Conservation (phyloP, 2,329 filamentous ascomycete species). For the Aspergillus flavus region DNA sequence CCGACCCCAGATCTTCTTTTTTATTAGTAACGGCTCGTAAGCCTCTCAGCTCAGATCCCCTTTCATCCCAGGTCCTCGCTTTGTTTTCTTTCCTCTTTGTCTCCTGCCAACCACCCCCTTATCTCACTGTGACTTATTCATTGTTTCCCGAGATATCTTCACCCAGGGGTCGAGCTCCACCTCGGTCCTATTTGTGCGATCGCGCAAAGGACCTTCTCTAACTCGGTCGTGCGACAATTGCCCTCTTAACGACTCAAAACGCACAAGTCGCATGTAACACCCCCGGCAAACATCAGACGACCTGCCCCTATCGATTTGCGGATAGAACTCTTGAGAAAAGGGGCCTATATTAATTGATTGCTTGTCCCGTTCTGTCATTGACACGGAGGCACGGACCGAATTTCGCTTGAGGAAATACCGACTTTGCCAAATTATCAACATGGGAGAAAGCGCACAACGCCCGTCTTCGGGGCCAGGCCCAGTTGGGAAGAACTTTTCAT, state of each 20-base stretch:
- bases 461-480: constrained; percentile 37
- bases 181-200: background rate
- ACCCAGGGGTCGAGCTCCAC: background rate
- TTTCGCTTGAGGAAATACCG: background rate
- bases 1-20: background rate
- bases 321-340: background rate
- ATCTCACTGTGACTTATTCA: background rate
- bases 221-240: background rate
- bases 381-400: constrained; percentile 11
- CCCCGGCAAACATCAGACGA: constrained; percentile 10
- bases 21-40: constrained; percentile 2
- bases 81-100: background rate
- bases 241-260: constrained; percentile 9
- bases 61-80: background rate
- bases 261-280: constrained; percentile 21
- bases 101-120: background rate
- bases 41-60: background rate
- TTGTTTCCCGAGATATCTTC: background rate
- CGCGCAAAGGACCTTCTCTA: background rate
- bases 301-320: background rate
- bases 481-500: constrained; percentile 37
- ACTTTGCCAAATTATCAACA: constrained; percentile 18
- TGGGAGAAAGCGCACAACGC: constrained; percentile 38
- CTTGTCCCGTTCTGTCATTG: background rate
- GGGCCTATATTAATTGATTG: constrained; percentile 4